A percentile compares a stretch with the other conserved stretches of the same genome.
Conservation (phyloP, 129 eudicot species). For the Solidago caesia region DNA sequence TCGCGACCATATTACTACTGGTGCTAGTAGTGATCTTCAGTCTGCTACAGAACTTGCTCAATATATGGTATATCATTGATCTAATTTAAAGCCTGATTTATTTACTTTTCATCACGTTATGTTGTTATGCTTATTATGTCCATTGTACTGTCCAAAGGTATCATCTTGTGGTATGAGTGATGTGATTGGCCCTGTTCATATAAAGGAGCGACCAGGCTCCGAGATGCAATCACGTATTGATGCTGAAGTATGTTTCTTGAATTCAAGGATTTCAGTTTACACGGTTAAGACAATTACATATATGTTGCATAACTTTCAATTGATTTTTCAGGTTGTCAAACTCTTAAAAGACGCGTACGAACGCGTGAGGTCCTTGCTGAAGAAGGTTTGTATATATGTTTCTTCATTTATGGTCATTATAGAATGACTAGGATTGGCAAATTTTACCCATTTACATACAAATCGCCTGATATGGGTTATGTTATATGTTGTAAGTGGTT, state of each 20-base stretch:
- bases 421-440: not conserved
- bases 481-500: not conserved
- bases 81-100: not conserved
- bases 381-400: constrained; percentile 57
- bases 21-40: constrained; percentile 86
- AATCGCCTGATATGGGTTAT: not conserved
- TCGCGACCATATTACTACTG: constrained; percentile 79
- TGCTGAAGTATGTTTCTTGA: constrained; percentile 69
- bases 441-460: not conserved
- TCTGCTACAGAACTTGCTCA: constrained; percentile 88
- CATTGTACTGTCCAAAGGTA: constrained; percentile 44
- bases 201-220: constrained; percentile 82
- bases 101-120: not conserved
- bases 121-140: constrained; percentile 17
- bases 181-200: constrained; percentile 84
- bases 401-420: not conserved
- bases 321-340: constrained; percentile 61
- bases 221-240: constrained; percentile 96
- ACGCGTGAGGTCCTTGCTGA: constrained; percentile 79
- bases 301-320: not conserved
- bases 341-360: constrained; percentile 79
- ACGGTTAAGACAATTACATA: not conserved
- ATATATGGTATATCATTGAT: constrained; percentile 57
- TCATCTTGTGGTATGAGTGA: constrained; percentile 96
- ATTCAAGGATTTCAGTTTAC: not conserved